phyloP scores from a whole-genome alignment of 176 grass and related monocot genomes.

The Eleusine indica region DNA sequence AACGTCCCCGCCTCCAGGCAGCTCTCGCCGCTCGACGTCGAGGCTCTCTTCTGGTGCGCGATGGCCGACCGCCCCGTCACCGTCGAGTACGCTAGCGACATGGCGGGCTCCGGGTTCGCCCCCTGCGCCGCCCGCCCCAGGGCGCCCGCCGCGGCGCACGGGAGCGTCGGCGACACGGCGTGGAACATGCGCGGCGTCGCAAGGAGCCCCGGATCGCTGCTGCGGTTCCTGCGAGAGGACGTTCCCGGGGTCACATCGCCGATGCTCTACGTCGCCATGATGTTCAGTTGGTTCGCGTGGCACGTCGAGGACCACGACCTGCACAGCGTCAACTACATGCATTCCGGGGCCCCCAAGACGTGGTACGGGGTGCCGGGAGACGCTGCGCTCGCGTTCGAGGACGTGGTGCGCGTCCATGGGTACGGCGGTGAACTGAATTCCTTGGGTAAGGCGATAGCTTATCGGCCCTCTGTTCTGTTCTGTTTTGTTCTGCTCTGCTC shows the following conservation, averaged over 20 bases:
- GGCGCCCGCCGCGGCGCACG: constrained; percentile 16
- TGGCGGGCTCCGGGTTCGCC: constrained; percentile 77
- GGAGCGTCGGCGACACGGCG: constrained; percentile 67
- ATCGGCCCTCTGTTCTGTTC: background rate
- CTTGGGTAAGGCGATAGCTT: constrained; percentile 50
- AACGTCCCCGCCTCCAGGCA: constrained; percentile 35
- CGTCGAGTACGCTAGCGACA: constrained; percentile 86
- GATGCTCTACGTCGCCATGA: constrained; percentile 83
- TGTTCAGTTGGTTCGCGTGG: constrained; percentile 99
- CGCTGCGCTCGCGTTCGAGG: constrained; percentile 73
- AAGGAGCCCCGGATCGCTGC: constrained; percentile 60
- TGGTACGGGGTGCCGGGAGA: constrained; percentile 96
- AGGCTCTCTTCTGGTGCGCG: constrained; percentile 87
- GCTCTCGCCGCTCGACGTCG: constrained; percentile 72
- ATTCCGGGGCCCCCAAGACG: constrained; percentile 73
- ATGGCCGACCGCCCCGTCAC: constrained; percentile 61
- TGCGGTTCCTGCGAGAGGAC: constrained; percentile 77
- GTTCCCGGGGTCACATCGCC: constrained; percentile 85
- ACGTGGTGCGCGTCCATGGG: constrained; percentile 78
- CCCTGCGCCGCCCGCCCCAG: background rate
- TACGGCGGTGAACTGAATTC: constrained; percentile 81
- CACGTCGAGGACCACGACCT: constrained; percentile 95
- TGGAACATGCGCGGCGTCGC: constrained; percentile 91
- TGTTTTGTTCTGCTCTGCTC: background rate
- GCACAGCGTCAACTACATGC: constrained; percentile 92